Evolutionary conservation across 352 stramenopile species (phyloP), one percentile per base, ranked within the genome.

Genomic region (Pythium monospermum): DNA sequence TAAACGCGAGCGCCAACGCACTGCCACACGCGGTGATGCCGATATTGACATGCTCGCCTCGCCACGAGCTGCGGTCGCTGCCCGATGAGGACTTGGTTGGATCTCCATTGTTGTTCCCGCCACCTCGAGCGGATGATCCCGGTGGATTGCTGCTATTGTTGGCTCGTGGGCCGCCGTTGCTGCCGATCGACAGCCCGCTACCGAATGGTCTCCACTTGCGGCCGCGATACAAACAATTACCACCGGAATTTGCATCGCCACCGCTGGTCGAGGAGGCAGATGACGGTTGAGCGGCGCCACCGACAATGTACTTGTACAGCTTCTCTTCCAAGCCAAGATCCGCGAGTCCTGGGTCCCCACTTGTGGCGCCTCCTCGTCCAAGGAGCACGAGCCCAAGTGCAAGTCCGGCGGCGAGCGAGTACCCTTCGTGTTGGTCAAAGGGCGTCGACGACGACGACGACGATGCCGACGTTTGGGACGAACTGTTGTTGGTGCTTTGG

Each of bases 241-340:
- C 74, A 44, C 56, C 60, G 12, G 40, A 41, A 12, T 39, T 52
- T 2, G 40, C n/a, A 21, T 62, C 47, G 18, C 21, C 30, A 6
- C 47, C 47, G n/a, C 11, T 3, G n/a, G 40, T 30, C 30, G 30
- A 35, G 15, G 7, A 3, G 15, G 40, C 23, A 21, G 41, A 6
- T n/a, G 53, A 26, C 8, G 40, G 47, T 41, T 62, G 55, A 16
- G 35, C 47, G 0, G 79, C 76, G 16, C 81, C 81, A 47, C 95
- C 95, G 36, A 93, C 76, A 57, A 99, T 91, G 49, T 97, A 98
- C 54, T 88, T 87, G 68, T 97, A 81, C n/a, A 99, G 76, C 36
- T 96, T 87, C 50, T 98, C 91, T 71, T 98, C 96, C 13, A 99
- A 84, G n/a, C 93, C 83, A 13, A 99, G 73, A 69, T 99, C 96